Evolutionary conservation across 2,329 filamentous ascomycete species (phyloP).

Genomic region (Clonostachys sp.): DNA sequence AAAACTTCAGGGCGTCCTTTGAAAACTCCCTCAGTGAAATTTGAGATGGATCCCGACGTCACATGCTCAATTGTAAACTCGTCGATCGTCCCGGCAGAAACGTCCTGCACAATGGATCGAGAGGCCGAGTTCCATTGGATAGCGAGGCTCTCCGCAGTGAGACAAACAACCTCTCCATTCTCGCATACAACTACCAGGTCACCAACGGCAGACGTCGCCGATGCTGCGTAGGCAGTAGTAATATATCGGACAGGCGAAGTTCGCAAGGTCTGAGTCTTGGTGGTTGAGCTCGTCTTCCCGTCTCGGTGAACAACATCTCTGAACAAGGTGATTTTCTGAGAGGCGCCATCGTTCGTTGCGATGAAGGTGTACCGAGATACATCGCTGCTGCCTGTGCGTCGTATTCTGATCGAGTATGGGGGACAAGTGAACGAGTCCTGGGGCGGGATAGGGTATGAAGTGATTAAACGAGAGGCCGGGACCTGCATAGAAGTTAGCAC

Average conservation of each 20-base stretch:
- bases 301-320: constrained; percentile 48
- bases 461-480: constrained; percentile 55
- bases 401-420: constrained; percentile 52
- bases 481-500: constrained; percentile 33
- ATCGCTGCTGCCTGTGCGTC: constrained; percentile 39
- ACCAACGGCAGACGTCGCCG: constrained; percentile 15
- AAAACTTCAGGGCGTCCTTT: constrained; percentile 49
- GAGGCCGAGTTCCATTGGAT: constrained; percentile 26
- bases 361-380: constrained; percentile 58
- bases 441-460: constrained; percentile 63
- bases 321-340: constrained; percentile 53
- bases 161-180: constrained; percentile 55
- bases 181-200: constrained; percentile 52
- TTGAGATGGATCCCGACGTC: constrained; percentile 35
- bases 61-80: constrained; percentile 44
- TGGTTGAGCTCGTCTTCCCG: constrained; percentile 47
- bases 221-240: constrained; percentile 20
- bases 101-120: constrained; percentile 26
- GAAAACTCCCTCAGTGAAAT: constrained; percentile 50
- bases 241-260: constrained; percentile 26
- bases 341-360: constrained; percentile 43
- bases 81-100: constrained; percentile 20
- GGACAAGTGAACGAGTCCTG: constrained; percentile 60
- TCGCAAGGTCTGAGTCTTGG: constrained; percentile 35
- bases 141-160: constrained; percentile 47